Percentiles rank a stretch among this genome's conserved stretches.
Conservation (phyloP, 2,329 filamentous ascomycete species). For the Colletotrichum sansevieriae region DNA sequence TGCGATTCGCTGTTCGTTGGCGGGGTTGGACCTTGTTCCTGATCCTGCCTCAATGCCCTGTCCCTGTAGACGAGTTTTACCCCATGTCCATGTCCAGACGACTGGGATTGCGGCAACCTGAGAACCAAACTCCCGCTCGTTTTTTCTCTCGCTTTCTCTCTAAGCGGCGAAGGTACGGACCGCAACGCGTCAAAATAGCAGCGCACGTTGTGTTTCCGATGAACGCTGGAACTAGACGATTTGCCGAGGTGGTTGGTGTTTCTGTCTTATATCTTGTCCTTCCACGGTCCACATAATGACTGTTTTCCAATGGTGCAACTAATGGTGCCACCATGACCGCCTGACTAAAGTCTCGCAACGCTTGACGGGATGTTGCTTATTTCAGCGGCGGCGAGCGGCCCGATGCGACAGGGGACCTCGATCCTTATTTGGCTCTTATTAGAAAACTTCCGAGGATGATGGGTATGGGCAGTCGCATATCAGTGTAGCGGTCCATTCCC, state of each 20-base stretch:
- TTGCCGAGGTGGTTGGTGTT: constrained; percentile 22
- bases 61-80: constrained; percentile 8
- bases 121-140: constrained; percentile 24
- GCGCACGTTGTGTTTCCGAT: constrained; percentile 23
- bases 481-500: constrained; percentile 4
- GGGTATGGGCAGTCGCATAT: neutral
- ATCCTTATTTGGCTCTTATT: neutral
- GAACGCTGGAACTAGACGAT: constrained; percentile 15
- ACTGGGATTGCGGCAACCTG: constrained; percentile 8
- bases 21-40: constrained; percentile 22
- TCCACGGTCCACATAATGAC: neutral
- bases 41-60: constrained; percentile 8
- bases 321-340: neutral
- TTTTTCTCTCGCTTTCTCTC: constrained; percentile 16
- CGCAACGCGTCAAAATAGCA: constrained; percentile 8
- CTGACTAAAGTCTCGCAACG: constrained; percentile 1
- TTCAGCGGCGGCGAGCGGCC: constrained; percentile 8
- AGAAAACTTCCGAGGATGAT: neutral
- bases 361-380: constrained; percentile 13
- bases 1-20: constrained; percentile 30
- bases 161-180: constrained; percentile 7
- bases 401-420: constrained; percentile 17
- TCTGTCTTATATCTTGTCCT: neutral
- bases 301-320: neutral
- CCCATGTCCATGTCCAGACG: constrained; percentile 19